Evolutionary conservation across 2,329 filamentous ascomycete genomes (phyloP).

Genomic region (Penicillium decumbens): DNA sequence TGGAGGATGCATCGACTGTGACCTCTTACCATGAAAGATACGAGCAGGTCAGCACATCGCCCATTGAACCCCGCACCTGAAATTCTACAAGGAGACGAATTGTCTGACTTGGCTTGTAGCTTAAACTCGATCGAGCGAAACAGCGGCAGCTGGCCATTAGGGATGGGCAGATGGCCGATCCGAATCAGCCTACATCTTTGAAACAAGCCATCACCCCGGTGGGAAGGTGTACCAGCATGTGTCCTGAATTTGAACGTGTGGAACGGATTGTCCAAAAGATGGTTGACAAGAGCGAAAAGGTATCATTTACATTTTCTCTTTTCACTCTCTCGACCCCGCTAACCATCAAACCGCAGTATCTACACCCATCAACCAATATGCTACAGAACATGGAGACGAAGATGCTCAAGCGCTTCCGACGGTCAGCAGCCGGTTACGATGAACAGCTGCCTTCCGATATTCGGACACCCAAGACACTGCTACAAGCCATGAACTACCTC

Average conservation of each 20-base stretch:
- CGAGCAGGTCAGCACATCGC: slow-evolving; percentile 31
- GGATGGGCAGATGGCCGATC: slow-evolving; percentile 54
- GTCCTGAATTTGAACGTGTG: slow-evolving; percentile 59
- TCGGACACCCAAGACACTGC: slow-evolving; percentile 51
- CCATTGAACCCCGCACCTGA: neutral
- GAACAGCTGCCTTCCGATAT: slow-evolving; percentile 61
- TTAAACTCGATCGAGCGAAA: slow-evolving; percentile 48
- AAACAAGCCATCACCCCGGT: slow-evolving; percentile 58
- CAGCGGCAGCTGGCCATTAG: slow-evolving; percentile 51
- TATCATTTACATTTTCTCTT: slow-evolving; percentile 24
- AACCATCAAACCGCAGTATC: slow-evolving; percentile 24
- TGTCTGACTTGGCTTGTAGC: slow-evolving; percentile 29
- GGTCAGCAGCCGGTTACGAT: slow-evolving; percentile 59
- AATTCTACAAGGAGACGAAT: neutral
- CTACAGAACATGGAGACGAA: slow-evolving; percentile 36
- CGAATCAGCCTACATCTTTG: slow-evolving; percentile 56
- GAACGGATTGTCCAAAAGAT: slow-evolving; percentile 59
- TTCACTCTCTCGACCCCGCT: slow-evolving; percentile 4
- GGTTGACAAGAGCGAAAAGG: slow-evolving; percentile 58
- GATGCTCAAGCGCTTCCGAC: slow-evolving; percentile 62
- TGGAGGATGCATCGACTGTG: slow-evolving; percentile 24
- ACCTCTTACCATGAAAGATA: slow-evolving; percentile 34
- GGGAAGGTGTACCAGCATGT: slow-evolving; percentile 61
- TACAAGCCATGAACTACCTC: slow-evolving; percentile 47
- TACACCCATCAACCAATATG: slow-evolving; percentile 33